Evolutionary conservation across 78 protist species (phyloP).

Genomic region (Dictyostelium firmibasis): DNA sequence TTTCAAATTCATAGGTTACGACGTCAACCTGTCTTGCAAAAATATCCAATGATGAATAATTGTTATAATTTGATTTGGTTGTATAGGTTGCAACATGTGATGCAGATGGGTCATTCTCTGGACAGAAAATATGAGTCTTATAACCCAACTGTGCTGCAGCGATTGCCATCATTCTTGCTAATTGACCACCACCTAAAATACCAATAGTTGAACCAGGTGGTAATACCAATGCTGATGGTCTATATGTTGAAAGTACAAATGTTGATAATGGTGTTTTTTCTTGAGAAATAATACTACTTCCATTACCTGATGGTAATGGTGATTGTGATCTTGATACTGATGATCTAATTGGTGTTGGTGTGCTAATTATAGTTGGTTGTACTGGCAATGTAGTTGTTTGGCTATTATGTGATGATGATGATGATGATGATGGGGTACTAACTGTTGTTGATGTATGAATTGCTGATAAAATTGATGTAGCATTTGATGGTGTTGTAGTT

Average conservation of each 20-base stretch:
- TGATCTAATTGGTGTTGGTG: constrained; percentile 10
- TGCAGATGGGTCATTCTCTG: constrained; percentile 75
- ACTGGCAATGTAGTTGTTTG: background rate
- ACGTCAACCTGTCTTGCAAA: constrained; percentile 79
- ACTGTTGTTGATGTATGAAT: background rate
- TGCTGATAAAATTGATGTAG: constrained; percentile 13
- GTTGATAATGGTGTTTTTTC: constrained; percentile 64
- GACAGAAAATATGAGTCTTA: constrained; percentile 70
- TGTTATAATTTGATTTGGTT: constrained; percentile 68
- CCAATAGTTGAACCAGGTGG: constrained; percentile 78
- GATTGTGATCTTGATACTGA: constrained; percentile 44
- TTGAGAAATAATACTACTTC: background rate
- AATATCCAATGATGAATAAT: constrained; percentile 32
- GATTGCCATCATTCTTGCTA: constrained; percentile 78
- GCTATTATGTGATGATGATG: background rate
- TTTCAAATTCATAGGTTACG: constrained; percentile 85
- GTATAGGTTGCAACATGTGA: constrained; percentile 64
- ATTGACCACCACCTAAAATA: constrained; percentile 84
- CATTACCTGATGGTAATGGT: constrained; percentile 41
- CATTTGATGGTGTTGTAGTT: background rate
- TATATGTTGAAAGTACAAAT: constrained; percentile 36
- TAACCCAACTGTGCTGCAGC: constrained; percentile 84
- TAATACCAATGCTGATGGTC: constrained; percentile 61
- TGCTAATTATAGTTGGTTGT: background rate
- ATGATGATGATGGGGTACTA: background rate